A percentile compares a stretch with the other conserved stretches of the same genome.
These are phyloP conservation scores for Ramaria sp. DNA, from an alignment of 768 basidiomycete species.

Conservation along the genomic window DNA sequence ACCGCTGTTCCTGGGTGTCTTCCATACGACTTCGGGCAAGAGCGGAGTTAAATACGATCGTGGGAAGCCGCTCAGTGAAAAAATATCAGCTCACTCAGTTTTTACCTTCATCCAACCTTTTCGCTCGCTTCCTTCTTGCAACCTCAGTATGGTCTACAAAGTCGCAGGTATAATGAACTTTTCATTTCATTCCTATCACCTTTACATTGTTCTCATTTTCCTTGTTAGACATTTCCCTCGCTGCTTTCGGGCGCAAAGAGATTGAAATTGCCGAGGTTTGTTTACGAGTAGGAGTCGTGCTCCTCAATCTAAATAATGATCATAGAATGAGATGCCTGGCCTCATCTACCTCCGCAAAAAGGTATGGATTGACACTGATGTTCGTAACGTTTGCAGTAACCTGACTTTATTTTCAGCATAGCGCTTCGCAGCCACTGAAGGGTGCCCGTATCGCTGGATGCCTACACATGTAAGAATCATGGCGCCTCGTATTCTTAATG, in stretches of 20 bases:
- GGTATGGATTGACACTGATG: conserved; percentile 30
- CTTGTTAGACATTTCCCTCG: conserved; percentile 77
- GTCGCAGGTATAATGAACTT: conserved; percentile 55
- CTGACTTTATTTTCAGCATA: conserved; percentile 43
- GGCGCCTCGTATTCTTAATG: background rate
- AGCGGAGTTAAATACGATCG: background rate
- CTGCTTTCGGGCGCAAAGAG: conserved; percentile 99
- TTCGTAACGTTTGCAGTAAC: conserved; percentile 3
- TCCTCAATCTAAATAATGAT: background rate
- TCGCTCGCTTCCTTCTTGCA: conserved; percentile 9
- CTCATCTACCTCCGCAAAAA: conserved; percentile 89
- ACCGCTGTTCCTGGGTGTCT: conserved; percentile 16
- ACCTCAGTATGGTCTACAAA: conserved; percentile 66
- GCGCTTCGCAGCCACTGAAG: conserved; percentile 71
- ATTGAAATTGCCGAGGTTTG: conserved; percentile 95
- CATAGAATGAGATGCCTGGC: conserved; percentile 87
- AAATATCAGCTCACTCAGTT: conserved; percentile 10
- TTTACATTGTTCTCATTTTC: conserved; percentile 8
- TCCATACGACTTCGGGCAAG: background rate
- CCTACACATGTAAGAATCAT: conserved; percentile 73
- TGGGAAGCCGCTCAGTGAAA: conserved; percentile 2
- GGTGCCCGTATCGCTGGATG: conserved; percentile 96
- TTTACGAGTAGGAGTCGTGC: background rate
- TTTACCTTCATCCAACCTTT: conserved; percentile 15
- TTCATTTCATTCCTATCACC: too few species aligned